Evolutionary conservation across 2,329 filamentous ascomycete genomes (phyloP), one percentile per base, ranked within the genome.

Genomic region (Didymella arachidicola): DNA sequence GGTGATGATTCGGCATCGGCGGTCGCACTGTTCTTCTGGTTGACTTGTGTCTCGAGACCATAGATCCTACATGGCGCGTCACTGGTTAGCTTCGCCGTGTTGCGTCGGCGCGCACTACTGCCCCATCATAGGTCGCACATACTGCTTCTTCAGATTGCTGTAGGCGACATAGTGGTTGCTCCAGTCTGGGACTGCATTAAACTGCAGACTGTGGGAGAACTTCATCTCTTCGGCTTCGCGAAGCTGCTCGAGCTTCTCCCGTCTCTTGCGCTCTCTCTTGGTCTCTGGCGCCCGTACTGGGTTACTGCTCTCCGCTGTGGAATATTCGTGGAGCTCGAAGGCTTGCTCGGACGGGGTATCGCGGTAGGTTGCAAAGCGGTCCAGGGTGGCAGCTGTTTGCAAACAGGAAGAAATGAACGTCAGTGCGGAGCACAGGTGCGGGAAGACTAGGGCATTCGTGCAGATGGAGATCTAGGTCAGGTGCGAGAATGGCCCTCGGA

Each of bases 101-200:
- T 45, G 25, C 32, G 19, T 44, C 19, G 18, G 25, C 11, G 18
- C 12, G 6, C 25, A 14, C 18, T 22, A 19, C 25, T 6, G 30
- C 30, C 32, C 29, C 29, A 45, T 8, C 36, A 39, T 27, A 38
- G 27, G 26, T 22, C 38, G 34, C 53, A 83, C 90, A 73, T 78
- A 96, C 92, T 97, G 86, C 83, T 99, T 99, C 84, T 99, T 99
- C 70, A 99, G 86, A 74, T 97, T 98, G 81, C 93, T 97, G 80
- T 99, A 99, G 60, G 93, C 91, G 74, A 99, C 96, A 79, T 99
- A 99, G 79, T 98, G 88, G 72, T 89, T 93, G 82, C 92, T 97
- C 95, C 95, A 99, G 80, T 99, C 95, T n/a, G 95, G 95, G 70
- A 99, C 95, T 64, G 95, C 93, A 82, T 99, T 99, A 82, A 99